Conservation (phyloP, 345 rosid genomes). For the Bruguiera parviflora region DNA sequence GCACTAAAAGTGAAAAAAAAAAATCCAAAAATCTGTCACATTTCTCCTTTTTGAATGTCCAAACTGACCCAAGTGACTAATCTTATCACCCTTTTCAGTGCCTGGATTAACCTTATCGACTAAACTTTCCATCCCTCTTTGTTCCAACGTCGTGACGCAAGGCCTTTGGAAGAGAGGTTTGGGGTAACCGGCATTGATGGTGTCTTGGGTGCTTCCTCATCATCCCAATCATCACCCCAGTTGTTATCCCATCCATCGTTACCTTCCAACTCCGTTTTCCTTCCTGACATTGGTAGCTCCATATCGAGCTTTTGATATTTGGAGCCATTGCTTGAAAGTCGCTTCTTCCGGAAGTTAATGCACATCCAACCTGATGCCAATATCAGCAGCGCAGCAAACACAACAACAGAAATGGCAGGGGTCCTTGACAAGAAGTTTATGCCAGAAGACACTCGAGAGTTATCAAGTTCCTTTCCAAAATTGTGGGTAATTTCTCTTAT, state of each 20-base stretch:
- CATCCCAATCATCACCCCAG: conserved; percentile 86
- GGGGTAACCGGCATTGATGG: conserved; percentile 66
- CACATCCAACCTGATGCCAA: conserved; percentile 46
- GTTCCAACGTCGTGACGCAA: conserved; percentile 60
- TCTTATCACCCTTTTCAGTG: too few species aligned
- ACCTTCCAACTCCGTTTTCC: conserved; percentile 28
- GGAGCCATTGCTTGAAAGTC: conserved; percentile 16
- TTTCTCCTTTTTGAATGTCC: too few species aligned
- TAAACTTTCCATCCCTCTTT: conserved; percentile 93
- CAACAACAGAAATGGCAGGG: conserved; percentile 27
- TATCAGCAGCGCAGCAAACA: conserved; percentile 38
- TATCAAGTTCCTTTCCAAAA: conserved; percentile 25
- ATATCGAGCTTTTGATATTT: conserved; percentile 63
- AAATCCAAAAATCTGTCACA: too few species aligned
- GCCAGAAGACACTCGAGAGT: conserved; percentile 26
- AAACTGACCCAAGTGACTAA: too few species aligned
- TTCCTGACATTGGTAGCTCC: conserved; percentile 50
- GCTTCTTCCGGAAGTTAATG: conserved; percentile 36
- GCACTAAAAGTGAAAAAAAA: too few species aligned
- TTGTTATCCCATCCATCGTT: conserved; percentile 66
- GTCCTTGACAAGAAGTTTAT: conserved; percentile 32
- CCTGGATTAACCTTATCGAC: not conserved
- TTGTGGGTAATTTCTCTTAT: conserved; percentile 43
- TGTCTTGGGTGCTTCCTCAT: conserved; percentile 65
- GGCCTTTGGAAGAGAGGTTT: conserved; percentile 64